phyloP scores from a whole-genome alignment of 345 rosid genomes.

The Sisymbrium irio region DNA sequence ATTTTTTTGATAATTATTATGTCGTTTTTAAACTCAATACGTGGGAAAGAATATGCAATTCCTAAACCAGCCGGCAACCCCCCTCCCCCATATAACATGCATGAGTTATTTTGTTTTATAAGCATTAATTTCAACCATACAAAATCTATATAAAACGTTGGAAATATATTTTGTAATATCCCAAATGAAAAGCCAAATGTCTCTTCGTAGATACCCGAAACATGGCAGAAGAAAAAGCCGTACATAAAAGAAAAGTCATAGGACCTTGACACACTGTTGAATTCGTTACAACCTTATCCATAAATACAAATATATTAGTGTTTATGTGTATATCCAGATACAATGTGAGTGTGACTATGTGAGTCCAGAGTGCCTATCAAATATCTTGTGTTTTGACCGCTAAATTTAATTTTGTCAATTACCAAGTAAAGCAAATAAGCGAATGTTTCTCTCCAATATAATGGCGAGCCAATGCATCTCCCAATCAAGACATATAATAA shows the following conservation, averaged over 20 bases:
- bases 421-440: conserved; percentile 9
- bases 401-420: neutral
- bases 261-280: conserved; percentile 26
- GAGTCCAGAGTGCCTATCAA: neutral
- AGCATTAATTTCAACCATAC: neutral
- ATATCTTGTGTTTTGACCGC: conserved; percentile 4
- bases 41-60: conserved; percentile 15
- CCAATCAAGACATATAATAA: neutral
- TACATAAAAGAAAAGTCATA: neutral
- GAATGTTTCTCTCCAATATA: conserved; percentile 27
- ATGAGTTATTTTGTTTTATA: conserved; percentile 9
- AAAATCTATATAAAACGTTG: conserved; percentile 11
- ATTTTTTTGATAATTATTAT: neutral
- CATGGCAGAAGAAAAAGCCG: conserved; percentile 29
- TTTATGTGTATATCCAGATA: neutral
- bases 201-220: conserved; percentile 29
- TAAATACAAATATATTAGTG: neutral
- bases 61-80: neutral
- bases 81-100: neutral
- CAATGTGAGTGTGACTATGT: neutral
- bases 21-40: neutral
- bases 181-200: conserved; percentile 35
- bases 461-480: conserved; percentile 15
- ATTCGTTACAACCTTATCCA: conserved; percentile 27
- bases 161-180: neutral